Base-by-base conservation (phyloP, 2,329 filamentous ascomycete species). In the Diaporthe sp. region DNA sequence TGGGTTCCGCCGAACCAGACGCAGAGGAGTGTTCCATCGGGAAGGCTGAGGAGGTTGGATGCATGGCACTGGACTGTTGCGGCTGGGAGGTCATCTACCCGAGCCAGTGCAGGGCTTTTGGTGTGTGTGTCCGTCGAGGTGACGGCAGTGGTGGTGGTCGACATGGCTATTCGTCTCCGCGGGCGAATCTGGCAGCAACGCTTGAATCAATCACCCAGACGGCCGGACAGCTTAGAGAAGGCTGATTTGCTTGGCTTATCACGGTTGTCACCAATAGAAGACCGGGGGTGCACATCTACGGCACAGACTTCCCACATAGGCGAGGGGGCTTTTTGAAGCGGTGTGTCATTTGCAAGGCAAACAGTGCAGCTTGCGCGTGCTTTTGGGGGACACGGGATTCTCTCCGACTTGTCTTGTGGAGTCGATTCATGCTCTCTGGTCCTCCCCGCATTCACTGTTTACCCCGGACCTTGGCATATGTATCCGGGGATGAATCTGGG, bases 1-100 rank as follows among this genome's bases (percentile, higher is more conserved):
- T 86, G 85, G 0, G 83, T 85, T 2, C 85, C 85, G 6, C 85
- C 85, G 42, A 87, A 86, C 84, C 84, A 87, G 19, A 79, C 82
- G 73, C 85, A 86, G 0, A 87, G 77, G 0, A 86, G 77, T 4
- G 83, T 83, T n/a, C 81, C 81, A 76, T 85, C 81, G 1, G 81
- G 81, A 0, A 87, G 80, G 37, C 82, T 79, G 13, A 86, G 78
- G 13, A 87, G 80, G 72, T 86, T 86, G 15, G 85, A 86, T 13
- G 85, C 85, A 53, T 87, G 85, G 2, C 81, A 85, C 75, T 87
- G 85, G 3, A 83, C 79, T 1, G 85, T 86, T 27, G 81, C 78
- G 9, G 84, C 79, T 1, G 84, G 84, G 6, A 87, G 44, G 17
- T 66, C 30, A 9, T 66, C 61, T 12, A 50, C 61, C 22, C 61